phyloP scores from a whole-genome alignment of 495 filamentous ascomycete species.

The Penicillium manginii region DNA sequence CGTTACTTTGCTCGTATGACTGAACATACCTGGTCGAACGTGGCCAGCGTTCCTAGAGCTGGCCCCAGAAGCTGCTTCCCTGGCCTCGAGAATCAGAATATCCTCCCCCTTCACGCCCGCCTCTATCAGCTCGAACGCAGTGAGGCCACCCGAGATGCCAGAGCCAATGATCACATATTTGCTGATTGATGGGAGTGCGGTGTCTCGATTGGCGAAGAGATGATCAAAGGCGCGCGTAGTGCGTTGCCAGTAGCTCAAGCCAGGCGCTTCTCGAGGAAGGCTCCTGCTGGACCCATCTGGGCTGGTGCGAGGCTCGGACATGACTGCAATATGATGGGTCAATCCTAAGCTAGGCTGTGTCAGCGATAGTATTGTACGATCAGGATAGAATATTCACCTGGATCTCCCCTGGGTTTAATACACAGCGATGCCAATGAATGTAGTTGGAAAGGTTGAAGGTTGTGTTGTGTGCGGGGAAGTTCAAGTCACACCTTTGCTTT shows the following conservation, averaged over 20 bases:
- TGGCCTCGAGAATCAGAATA: constrained; percentile 35
- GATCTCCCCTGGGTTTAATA: too few relatives aligned
- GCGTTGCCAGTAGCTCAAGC: constrained; percentile 39
- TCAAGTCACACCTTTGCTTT: too few relatives aligned
- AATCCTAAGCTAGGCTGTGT: too few relatives aligned
- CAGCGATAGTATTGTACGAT: too few relatives aligned
- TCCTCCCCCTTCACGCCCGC: constrained; percentile 27
- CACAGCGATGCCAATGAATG: too few relatives aligned
- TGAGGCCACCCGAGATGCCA: constrained; percentile 33
- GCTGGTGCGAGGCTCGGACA: neutral
- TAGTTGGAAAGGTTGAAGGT: too few relatives aligned
- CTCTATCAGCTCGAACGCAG: constrained; percentile 31
- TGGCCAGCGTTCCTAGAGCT: constrained; percentile 40
- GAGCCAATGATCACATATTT: constrained; percentile 37
- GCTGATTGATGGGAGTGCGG: constrained; percentile 10
- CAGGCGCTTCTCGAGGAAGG: constrained; percentile 27
- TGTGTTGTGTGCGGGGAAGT: too few relatives aligned
- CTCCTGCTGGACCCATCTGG: constrained; percentile 23
- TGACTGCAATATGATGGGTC: neutral
- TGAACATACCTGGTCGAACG: constrained; percentile 33
- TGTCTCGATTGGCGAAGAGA: constrained; percentile 24
- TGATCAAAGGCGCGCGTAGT: constrained; percentile 34
- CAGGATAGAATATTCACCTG: too few relatives aligned
- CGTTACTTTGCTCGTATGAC: neutral
- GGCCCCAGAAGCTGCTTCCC: constrained; percentile 36